Percentiles rank a stretch among this genome's conserved stretches.
Evolutionary conservation across 2,329 filamentous ascomycete species (phyloP).

Genomic region (Aspergillus quadricinctus): DNA sequence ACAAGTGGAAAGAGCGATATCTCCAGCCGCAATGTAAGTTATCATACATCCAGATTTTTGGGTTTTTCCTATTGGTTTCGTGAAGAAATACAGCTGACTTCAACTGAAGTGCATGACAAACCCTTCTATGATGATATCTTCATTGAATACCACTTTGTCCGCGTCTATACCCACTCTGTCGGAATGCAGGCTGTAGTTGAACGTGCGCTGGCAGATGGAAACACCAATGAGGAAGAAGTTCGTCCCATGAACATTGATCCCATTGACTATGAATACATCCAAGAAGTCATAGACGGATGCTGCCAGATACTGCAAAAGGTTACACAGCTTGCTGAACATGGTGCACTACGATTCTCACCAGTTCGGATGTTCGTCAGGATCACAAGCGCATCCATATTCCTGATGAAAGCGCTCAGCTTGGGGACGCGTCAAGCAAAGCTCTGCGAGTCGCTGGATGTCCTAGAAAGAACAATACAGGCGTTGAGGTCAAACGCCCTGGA

Average conservation of each 20-base stretch:
- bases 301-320: constrained; percentile 50
- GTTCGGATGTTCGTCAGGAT: constrained; percentile 52
- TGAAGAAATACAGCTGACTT: neutral
- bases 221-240: constrained; percentile 31
- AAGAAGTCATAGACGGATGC: constrained; percentile 53
- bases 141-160: constrained; percentile 50
- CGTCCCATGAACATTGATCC: constrained; percentile 44
- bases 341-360: constrained; percentile 48
- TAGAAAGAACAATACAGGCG: constrained; percentile 47
- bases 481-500: constrained; percentile 47
- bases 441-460: constrained; percentile 45
- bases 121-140: constrained; percentile 47
- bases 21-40: constrained; percentile 26
- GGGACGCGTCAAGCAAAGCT: constrained; percentile 48
- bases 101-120: constrained; percentile 20
- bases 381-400: constrained; percentile 52
- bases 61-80: neutral
- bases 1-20: constrained; percentile 36
- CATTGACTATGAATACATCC: constrained; percentile 52
- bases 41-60: neutral
- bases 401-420: constrained; percentile 49
- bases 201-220: constrained; percentile 41
- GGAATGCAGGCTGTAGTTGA: constrained; percentile 56
- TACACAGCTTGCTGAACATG: constrained; percentile 45
- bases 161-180: constrained; percentile 43